Evolutionary conservation across 129 eudicot genomes (phyloP).

Genomic region (Lactuca sativa): DNA sequence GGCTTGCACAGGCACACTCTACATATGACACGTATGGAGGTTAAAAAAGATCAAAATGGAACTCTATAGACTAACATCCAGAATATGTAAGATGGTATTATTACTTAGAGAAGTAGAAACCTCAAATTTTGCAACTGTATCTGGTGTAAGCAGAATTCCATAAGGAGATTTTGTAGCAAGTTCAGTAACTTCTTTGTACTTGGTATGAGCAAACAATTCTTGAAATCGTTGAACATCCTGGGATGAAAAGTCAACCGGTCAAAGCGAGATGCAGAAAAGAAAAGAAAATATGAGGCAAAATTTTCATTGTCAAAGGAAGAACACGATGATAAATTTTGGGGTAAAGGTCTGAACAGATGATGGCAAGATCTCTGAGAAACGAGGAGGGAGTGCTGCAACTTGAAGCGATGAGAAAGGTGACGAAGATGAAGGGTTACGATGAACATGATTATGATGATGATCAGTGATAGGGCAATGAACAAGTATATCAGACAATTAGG

Average conservation of each 20-base stretch:
- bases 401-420: no score
- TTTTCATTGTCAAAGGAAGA: no score
- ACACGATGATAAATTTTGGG: no score
- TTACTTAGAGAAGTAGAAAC: slow-evolving; percentile 26
- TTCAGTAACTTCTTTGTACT: slow-evolving; percentile 98
- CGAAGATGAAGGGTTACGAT: no score
- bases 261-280: slow-evolving; percentile 10
- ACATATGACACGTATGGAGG: slow-evolving; percentile 24
- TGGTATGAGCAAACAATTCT: slow-evolving; percentile 99
- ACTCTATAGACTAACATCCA: slow-evolving; percentile 6
- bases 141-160: slow-evolving; percentile 95
- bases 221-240: slow-evolving; percentile 98
- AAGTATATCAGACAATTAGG: no score
- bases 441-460: no score
- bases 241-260: slow-evolving; percentile 19
- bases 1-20: slow-evolving; percentile 99
- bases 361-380: no score
- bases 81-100: slow-evolving; percentile 5
- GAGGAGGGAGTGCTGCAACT: no score
- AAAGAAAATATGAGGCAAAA: no score
- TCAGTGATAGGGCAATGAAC: no score
- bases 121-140: slow-evolving; percentile 97
- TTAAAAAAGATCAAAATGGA: background rate
- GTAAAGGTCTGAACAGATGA: no score
- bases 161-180: slow-evolving; percentile 99